Conservation (phyloP, 768 basidiomycete species). For the Ramaria sp. region DNA sequence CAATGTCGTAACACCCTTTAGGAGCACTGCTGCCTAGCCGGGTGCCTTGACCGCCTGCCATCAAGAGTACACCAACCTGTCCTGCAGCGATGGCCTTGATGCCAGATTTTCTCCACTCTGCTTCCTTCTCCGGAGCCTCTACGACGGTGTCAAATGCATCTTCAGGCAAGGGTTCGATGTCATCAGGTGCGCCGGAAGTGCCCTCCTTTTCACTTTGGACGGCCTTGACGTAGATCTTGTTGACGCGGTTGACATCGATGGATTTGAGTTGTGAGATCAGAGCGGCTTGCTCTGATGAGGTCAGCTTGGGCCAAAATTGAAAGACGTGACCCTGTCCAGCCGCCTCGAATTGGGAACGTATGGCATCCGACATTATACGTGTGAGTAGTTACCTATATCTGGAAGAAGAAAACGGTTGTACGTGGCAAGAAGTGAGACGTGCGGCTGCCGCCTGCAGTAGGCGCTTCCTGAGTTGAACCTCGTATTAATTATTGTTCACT, state of each 20-base stretch:
- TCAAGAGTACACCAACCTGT: slow-evolving; percentile 88
- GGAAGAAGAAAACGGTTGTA: background rate
- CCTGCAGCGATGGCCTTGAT: slow-evolving; percentile 71
- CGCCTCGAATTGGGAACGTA: slow-evolving; percentile 44
- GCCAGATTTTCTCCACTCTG: slow-evolving; percentile 70
- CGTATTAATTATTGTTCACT: too few relatives aligned
- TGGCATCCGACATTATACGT: background rate
- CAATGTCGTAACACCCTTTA: slow-evolving; percentile 98
- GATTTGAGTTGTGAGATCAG: slow-evolving; percentile 63
- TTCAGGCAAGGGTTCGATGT: slow-evolving; percentile 75
- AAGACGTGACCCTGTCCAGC: slow-evolving; percentile 88
- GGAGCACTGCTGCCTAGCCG: slow-evolving; percentile 85
- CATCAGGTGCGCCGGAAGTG: slow-evolving; percentile 25
- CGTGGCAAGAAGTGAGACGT: too few relatives aligned
- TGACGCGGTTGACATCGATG: slow-evolving; percentile 86
- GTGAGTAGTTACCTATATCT: background rate
- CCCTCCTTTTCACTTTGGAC: slow-evolving; percentile 49
- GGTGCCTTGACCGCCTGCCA: slow-evolving; percentile 98
- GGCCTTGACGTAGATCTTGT: slow-evolving; percentile 75
- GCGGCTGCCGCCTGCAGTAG: too few relatives aligned
- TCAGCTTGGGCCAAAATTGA: slow-evolving; percentile 72
- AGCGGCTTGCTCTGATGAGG: slow-evolving; percentile 46
- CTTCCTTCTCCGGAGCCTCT: slow-evolving; percentile 41
- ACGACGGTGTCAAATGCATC: slow-evolving; percentile 58
- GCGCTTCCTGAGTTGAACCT: too few relatives aligned